phyloP scores from a whole-genome alignment of 163 green algal species.

The Chlorella variabilis region DNA sequence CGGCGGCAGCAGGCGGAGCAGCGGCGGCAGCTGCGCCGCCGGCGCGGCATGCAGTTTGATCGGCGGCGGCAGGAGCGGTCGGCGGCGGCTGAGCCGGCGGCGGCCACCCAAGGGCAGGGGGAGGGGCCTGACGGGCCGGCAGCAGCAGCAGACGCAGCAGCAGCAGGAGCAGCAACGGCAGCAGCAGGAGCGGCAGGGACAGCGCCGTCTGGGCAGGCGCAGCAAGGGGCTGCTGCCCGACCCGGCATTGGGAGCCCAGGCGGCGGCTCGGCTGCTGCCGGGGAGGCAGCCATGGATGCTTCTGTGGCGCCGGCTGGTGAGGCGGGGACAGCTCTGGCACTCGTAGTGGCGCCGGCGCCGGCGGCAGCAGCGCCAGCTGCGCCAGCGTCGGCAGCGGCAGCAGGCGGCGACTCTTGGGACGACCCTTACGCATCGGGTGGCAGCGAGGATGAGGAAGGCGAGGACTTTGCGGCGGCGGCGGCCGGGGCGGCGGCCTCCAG shows the following conservation, averaged over 20 bases:
- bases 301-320: neutral
- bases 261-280: neutral
- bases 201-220: neutral
- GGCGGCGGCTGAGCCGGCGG: neutral
- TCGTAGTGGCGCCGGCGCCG: neutral
- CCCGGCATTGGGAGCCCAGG: neutral
- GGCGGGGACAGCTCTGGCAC: neutral
- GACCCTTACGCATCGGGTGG: neutral
- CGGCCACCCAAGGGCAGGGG: too few relatives aligned
- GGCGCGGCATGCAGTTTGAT: slow-evolving; percentile 32
- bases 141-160: slow-evolving; percentile 25
- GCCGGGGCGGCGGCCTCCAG: neutral
- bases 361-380: neutral
- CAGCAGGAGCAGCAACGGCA: slow-evolving; percentile 13
- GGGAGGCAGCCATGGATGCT: neutral
- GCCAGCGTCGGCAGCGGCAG: neutral
- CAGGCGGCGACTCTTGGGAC: neutral
- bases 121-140: neutral
- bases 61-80: slow-evolving; percentile 8
- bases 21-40: slow-evolving; percentile 28
- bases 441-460: slow-evolving; percentile 15
- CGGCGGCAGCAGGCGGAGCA: slow-evolving; percentile 40
- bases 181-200: neutral
- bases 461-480: neutral
- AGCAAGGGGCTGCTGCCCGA: neutral